Conservation (phyloP, 1,284 basidiomycete species). For the Spongispora temasekensis region DNA sequence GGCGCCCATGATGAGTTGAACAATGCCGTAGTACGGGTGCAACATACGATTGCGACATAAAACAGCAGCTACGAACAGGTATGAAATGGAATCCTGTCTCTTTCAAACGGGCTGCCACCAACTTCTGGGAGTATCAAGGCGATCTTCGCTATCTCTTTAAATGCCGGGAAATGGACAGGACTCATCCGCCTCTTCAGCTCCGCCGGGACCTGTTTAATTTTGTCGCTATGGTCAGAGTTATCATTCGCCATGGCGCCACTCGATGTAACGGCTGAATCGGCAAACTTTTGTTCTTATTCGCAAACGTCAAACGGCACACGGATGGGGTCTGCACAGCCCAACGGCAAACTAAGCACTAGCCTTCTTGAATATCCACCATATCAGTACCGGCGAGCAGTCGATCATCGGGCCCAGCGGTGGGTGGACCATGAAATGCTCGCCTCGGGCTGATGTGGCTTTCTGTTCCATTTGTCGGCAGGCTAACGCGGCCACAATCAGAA, state of each 20-base stretch:
- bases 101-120: slow-evolving; percentile 38
- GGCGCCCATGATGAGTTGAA: no score
- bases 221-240: slow-evolving; percentile 34
- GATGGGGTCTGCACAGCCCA: slow-evolving; percentile 23
- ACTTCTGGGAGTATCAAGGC: slow-evolving; percentile 33
- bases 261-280: slow-evolving; percentile 4
- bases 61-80: no score
- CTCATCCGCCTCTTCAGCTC: slow-evolving; percentile 10
- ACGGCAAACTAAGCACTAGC: slow-evolving; percentile 7
- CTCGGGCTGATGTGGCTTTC: slow-evolving; percentile 32
- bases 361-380: no score
- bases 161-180: slow-evolving; percentile 14
- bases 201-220: slow-evolving; percentile 37
- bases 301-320: slow-evolving; percentile 11
- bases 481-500: no score
- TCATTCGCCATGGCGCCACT: slow-evolving; percentile 23
- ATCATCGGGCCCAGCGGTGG: slow-evolving; percentile 17
- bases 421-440: no score
- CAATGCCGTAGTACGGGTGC: no score
- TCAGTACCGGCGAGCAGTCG: no score
- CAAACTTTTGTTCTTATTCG: slow-evolving; percentile 7
- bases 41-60: no score
- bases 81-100: slow-evolving; percentile 25
- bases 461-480: slow-evolving; percentile 21
- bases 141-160: slow-evolving; percentile 43